These are phyloP conservation scores for Cyanidium caldarium DNA, from an alignment of 23 red algal species.

Conservation along the genomic window DNA sequence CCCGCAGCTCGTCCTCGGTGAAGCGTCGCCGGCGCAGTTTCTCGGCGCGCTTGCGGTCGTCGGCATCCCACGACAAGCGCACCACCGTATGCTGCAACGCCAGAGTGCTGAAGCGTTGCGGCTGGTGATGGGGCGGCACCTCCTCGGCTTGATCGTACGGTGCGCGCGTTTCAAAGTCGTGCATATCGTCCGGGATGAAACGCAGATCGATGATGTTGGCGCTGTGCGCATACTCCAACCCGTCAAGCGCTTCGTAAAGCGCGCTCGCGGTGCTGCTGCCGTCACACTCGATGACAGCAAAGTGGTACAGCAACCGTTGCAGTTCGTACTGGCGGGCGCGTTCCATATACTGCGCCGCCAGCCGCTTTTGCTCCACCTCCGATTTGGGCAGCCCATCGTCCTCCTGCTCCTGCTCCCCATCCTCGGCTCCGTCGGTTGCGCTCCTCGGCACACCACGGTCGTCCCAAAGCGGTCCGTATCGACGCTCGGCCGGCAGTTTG, in stretches of 20 bases:
- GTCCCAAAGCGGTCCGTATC: constrained; percentile 40
- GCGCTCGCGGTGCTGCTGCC: constrained; percentile 37
- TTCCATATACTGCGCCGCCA: constrained; percentile 17
- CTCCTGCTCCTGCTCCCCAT: not conserved
- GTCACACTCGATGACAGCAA: constrained; percentile 63
- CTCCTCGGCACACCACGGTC: constrained; percentile 18
- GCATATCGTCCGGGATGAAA: constrained; percentile 76
- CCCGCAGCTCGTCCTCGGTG: constrained; percentile 48
- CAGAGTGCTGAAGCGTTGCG: constrained; percentile 21
- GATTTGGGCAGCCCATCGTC: not conserved
- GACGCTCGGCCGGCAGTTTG: constrained; percentile 28
- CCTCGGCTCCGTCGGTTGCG: not conserved
- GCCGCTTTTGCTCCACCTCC: constrained; percentile 22
- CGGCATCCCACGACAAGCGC: constrained; percentile 83
- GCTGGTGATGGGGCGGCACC: constrained; percentile 43
- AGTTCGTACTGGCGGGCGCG: constrained; percentile 60
- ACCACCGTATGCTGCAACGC: constrained; percentile 44
- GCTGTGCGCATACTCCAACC: constrained; percentile 50
- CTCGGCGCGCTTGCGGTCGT: constrained; percentile 37
- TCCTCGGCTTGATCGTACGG: constrained; percentile 34
- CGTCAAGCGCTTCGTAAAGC: constrained; percentile 73
- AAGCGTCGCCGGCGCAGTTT: constrained; percentile 47
- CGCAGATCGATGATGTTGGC: constrained; percentile 70
- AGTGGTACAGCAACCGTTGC: constrained; percentile 56
- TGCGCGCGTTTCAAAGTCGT: constrained; percentile 4